Conservation (phyloP, 805 yeast species). For the Kuraishia ogatae region DNA sequence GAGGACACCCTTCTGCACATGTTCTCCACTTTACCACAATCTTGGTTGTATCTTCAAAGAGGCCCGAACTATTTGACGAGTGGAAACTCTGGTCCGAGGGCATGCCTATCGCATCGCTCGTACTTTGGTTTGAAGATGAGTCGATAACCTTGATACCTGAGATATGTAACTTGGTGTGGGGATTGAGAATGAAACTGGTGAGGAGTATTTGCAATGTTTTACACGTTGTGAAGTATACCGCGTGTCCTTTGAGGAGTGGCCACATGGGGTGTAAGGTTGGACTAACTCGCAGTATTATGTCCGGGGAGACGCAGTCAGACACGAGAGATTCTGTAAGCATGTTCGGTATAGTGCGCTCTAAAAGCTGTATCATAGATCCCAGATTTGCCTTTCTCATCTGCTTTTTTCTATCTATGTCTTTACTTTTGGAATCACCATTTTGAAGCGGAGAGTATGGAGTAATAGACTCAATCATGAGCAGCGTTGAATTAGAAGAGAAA, state of each 20-base stretch:
- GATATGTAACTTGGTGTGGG: conserved; percentile 45
- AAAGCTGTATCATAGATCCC: conserved; percentile 41
- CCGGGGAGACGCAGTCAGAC: conserved; percentile 30
- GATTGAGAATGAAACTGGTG: conserved; percentile 47
- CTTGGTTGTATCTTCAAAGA: conserved; percentile 36
- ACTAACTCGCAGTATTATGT: conserved; percentile 43
- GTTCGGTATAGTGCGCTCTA: conserved; percentile 41
- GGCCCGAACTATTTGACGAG: background rate
- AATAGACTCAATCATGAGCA: background rate
- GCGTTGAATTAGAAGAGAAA: background rate
- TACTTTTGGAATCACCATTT: background rate
- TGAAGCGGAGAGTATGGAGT: background rate
- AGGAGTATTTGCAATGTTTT: conserved; percentile 47
- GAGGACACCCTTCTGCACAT: conserved; percentile 42
- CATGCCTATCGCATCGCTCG: background rate
- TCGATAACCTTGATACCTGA: conserved; percentile 26
- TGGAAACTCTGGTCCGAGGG: background rate
- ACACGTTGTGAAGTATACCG: conserved; percentile 45
- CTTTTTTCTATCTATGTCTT: conserved; percentile 5
- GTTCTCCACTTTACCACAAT: conserved; percentile 50
- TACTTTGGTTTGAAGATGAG: conserved; percentile 10
- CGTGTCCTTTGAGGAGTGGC: conserved; percentile 48
- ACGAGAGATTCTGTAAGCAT: conserved; percentile 39
- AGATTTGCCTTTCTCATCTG: conserved; percentile 38
- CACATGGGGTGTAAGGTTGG: conserved; percentile 46